Conservation (phyloP, 2,329 filamentous ascomycete genomes). For the Aspergillus udagawae region DNA sequence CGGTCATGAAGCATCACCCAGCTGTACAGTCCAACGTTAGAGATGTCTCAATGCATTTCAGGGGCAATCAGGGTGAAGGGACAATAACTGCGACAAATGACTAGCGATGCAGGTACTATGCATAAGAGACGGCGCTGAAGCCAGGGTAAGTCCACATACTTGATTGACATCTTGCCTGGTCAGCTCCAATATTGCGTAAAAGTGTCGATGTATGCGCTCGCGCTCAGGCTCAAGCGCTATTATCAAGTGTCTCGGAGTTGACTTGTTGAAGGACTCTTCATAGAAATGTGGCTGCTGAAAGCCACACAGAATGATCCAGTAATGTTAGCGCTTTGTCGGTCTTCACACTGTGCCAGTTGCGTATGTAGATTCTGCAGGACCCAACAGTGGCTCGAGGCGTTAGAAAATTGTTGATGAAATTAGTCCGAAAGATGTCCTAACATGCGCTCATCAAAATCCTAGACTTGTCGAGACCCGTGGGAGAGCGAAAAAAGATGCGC, state of each 20-base stretch:
- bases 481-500: not conserved
- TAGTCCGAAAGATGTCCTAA: too few species aligned
- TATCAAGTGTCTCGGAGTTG: not conserved
- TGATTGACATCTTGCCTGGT: slow-evolving; percentile 36
- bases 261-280: not conserved
- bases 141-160: slow-evolving; percentile 28
- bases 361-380: too few species aligned
- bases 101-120: not conserved
- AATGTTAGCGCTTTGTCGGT: too few species aligned
- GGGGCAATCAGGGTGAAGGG: not conserved
- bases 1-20: slow-evolving; percentile 88
- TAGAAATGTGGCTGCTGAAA: not conserved
- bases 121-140: not conserved
- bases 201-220: not conserved
- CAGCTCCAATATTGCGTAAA: not conserved
- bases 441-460: too few species aligned
- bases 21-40: slow-evolving; percentile 39
- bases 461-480: too few species aligned
- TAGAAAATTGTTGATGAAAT: too few species aligned
- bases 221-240: not conserved
- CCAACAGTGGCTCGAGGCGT: too few species aligned
- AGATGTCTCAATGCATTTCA: not conserved
- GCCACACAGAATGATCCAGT: too few species aligned
- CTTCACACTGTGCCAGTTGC: too few species aligned
- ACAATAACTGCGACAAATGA: not conserved